Percentiles rank a stretch among this genome's conserved stretches.
Conservation (phyloP, 225 moss, liverwort and hornwort genomes). For the Thuidium tamariscinum region DNA sequence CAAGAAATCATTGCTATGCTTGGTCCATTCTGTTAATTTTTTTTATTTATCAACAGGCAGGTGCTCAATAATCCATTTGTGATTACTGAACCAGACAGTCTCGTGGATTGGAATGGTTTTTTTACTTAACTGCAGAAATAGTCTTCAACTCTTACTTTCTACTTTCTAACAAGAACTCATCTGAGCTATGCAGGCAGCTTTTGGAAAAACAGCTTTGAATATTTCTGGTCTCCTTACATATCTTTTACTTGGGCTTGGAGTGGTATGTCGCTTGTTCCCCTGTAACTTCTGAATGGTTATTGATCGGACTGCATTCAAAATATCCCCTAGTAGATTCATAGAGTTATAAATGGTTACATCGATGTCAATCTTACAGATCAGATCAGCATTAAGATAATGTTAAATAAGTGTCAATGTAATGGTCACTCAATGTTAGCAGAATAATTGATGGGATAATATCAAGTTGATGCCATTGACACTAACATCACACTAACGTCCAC, state of each 20-base stretch:
- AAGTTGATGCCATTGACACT: not conserved
- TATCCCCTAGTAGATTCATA: not conserved
- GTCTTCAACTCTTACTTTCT: not conserved
- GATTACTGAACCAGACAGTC: not conserved
- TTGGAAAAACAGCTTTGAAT: slow-evolving; percentile 63
- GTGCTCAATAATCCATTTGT: not conserved
- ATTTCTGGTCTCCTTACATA: slow-evolving; percentile 79
- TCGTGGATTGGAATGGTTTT: not conserved
- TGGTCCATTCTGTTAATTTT: not conserved
- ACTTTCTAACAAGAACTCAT: not conserved
- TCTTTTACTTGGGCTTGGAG: slow-evolving; percentile 71
- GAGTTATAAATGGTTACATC: not conserved
- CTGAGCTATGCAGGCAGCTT: slow-evolving; percentile 45
- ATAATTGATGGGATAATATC: not conserved
- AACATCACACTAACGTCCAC: not conserved
- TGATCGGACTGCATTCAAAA: not conserved
- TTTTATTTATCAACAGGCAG: not conserved
- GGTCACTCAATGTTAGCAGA: not conserved
- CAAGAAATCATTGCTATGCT: not conserved
- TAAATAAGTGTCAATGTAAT: not conserved
- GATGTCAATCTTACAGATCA: not conserved
- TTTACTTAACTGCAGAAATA: not conserved
- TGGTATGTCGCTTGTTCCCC: slow-evolving; percentile 20
- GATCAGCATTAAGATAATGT: not conserved
- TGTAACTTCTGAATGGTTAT: not conserved